Evolutionary conservation across 306 rosid species (phyloP).

Genomic region (Aeschynomene evenia): DNA sequence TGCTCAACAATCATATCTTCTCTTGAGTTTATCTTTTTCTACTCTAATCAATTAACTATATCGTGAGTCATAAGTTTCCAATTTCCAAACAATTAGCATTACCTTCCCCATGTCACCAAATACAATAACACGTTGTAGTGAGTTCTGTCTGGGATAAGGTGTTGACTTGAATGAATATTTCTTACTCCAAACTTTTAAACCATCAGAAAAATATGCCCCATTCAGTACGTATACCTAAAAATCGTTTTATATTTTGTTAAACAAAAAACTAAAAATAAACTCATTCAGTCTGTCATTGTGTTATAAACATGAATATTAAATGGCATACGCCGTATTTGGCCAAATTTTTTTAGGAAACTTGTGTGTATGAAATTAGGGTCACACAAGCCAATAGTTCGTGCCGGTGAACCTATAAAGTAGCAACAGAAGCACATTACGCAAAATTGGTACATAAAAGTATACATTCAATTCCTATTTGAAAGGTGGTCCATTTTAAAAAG

Average conservation of each 20-base stretch:
- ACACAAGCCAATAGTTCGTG: constrained; percentile 87
- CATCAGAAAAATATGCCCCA: constrained; percentile 57
- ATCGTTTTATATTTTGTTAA: neutral
- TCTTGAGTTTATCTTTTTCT: too few relatives aligned
- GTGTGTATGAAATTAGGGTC: constrained; percentile 94
- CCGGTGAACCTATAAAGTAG: constrained; percentile 68
- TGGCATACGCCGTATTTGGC: constrained; percentile 67
- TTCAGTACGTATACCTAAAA: constrained; percentile 56
- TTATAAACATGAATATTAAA: neutral
- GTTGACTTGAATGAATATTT: constrained; percentile 70
- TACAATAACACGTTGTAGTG: constrained; percentile 74
- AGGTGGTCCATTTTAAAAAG: constrained; percentile 4
- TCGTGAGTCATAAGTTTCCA: too few relatives aligned
- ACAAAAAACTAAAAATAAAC: constrained; percentile 21
- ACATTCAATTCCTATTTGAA: constrained; percentile 2
- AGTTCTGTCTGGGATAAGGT: constrained; percentile 83
- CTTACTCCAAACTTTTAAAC: constrained; percentile 58
- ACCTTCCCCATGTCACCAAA: constrained; percentile 99
- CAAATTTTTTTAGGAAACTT: constrained; percentile 72
- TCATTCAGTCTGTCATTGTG: neutral
- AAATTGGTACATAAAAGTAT: neutral
- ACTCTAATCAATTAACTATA: too few relatives aligned
- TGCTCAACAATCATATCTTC: too few relatives aligned
- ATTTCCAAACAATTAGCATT: constrained; percentile 15
- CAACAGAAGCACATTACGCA: constrained; percentile 15